Evolutionary conservation across 2,329 filamentous ascomycete genomes (phyloP), one percentile per base, ranked within the genome.

Genomic region (Pseudogymnoascus sp.): DNA sequence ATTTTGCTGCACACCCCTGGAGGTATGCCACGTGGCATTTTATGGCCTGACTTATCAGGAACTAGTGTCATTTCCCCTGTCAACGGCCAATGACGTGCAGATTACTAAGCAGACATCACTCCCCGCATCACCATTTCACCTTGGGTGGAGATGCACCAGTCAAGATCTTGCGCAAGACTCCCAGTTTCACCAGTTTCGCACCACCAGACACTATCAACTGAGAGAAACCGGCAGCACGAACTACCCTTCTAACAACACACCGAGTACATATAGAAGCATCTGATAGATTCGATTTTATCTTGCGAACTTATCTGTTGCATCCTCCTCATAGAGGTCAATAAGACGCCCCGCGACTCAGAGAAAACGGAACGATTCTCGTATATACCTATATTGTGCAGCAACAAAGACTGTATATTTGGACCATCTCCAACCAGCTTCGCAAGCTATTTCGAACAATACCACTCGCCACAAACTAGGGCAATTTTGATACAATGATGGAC

Each of bases 401-500:
- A 33, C n/a, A 31, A 9, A n/a, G 13, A 31, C 15, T 21, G 29
- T 13, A 54, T 33, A 33, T 54, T n/a, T 54, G 10, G 47, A 15
- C 4, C 10, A 54, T 54, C 29, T 17, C 3, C 15, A 21, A 5
- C 29, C 29, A 54, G 26, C 44, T 54, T 54, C n/a, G 6, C n/a
- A 54, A 15, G 4, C 44, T 33, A 33, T n/a, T 31, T 17, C 7
- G 5, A 6, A 33, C 15, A 7, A 35, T 54, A 54, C 4, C n/a
- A 4, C 33, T 54, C 8, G 13, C 13, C 13, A 50, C 21, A 15
- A 50, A 2, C 13, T 4, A 8, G 31, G 13, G 8, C 29, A 33
- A 44, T 13, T 9, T 10, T 24, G 3, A 54, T 15, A 13, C 35
- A 2, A 59, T 39, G 10, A 68, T 70, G 67, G 63, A 66, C 37